Evolutionary conservation across 768 basidiomycete genomes (phyloP).

Genomic region (Tylopilus sp.): DNA sequence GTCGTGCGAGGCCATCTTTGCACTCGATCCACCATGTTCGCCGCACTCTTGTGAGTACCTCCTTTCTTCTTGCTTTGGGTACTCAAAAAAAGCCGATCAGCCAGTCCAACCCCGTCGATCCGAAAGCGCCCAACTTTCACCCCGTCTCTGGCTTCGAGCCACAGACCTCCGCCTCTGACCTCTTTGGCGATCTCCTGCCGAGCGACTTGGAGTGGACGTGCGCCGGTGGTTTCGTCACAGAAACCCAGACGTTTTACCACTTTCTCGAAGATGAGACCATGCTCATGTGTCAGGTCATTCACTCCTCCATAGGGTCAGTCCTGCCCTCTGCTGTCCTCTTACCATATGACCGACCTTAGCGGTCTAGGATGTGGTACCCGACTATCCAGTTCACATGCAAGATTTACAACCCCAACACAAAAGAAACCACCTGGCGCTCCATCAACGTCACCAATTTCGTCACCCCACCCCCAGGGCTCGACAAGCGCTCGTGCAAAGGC

Average conservation of each 20-base stretch:
- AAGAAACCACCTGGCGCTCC: conserved; percentile 79
- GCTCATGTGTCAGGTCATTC: conserved; percentile 82
- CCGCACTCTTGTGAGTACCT: conserved; percentile 71
- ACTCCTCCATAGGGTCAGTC: conserved; percentile 84
- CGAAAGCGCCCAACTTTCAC: conserved; percentile 75
- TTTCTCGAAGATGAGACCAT: conserved; percentile 75
- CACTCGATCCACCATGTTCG: conserved; percentile 57
- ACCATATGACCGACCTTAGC: conserved; percentile 9
- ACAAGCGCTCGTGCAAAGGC: conserved; percentile 83
- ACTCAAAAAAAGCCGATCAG: conserved; percentile 31
- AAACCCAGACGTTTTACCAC: conserved; percentile 88
- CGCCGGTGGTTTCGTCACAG: conserved; percentile 79
- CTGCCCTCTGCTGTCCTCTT: conserved; percentile 3
- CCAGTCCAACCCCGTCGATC: conserved; percentile 55
- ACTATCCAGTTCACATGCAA: conserved; percentile 95
- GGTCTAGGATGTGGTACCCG: conserved; percentile 81
- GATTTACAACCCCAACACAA: conserved; percentile 73
- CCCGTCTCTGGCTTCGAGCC: conserved; percentile 60
- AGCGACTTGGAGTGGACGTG: conserved; percentile 83
- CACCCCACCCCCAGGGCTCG: conserved; percentile 68
- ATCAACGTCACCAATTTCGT: conserved; percentile 80
- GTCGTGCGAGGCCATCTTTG: not conserved
- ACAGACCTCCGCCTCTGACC: conserved; percentile 49
- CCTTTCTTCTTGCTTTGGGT: not conserved
- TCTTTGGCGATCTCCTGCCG: conserved; percentile 71